Conservation (phyloP, 2,329 filamentous ascomycete genomes). For the Aspergillus fructus region DNA sequence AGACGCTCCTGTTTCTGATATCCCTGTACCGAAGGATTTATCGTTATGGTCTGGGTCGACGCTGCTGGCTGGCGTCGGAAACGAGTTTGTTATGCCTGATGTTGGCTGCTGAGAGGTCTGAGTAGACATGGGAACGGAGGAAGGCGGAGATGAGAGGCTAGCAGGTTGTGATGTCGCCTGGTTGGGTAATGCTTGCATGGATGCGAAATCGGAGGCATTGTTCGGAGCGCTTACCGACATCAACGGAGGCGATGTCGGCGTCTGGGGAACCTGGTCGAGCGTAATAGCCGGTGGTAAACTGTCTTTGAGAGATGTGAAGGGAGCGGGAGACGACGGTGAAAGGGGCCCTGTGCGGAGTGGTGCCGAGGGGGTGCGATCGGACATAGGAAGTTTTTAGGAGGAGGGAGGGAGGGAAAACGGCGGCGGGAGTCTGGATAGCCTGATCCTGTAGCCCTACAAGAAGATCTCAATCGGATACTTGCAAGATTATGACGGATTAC, state of each 20-base stretch:
- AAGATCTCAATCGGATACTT: slow-evolving; percentile 12
- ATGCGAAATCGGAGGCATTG: slow-evolving; percentile 48
- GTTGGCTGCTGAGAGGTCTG: slow-evolving; percentile 43
- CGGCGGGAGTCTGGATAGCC: slow-evolving; percentile 19
- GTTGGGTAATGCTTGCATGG: slow-evolving; percentile 46
- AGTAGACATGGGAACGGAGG: slow-evolving; percentile 43
- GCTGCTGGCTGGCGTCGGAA: slow-evolving; percentile 48
- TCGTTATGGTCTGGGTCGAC: slow-evolving; percentile 37
- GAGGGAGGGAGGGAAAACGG: slow-evolving; percentile 11
- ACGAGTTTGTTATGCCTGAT: slow-evolving; percentile 41
- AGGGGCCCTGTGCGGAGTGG: slow-evolving; percentile 40
- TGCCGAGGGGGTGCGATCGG: slow-evolving; percentile 34
- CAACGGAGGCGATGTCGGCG: slow-evolving; percentile 47
- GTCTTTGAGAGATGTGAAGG: slow-evolving; percentile 39
- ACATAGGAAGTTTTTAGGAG: slow-evolving; percentile 33
- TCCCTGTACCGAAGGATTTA: slow-evolving; percentile 29
- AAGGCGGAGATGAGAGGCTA: slow-evolving; percentile 42
- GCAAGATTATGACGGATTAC: slow-evolving; percentile 9
- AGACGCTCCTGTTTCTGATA: slow-evolving; percentile 19
- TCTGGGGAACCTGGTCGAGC: slow-evolving; percentile 37
- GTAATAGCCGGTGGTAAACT: slow-evolving; percentile 27
- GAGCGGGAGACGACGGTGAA: slow-evolving; percentile 45
- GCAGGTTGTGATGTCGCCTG: slow-evolving; percentile 43
- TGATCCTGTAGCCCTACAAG: slow-evolving; percentile 9
- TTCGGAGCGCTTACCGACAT: slow-evolving; percentile 52